Base-by-base conservation (phyloP, 202 grass and related monocot genomes). In the Zoysia matrella region DNA sequence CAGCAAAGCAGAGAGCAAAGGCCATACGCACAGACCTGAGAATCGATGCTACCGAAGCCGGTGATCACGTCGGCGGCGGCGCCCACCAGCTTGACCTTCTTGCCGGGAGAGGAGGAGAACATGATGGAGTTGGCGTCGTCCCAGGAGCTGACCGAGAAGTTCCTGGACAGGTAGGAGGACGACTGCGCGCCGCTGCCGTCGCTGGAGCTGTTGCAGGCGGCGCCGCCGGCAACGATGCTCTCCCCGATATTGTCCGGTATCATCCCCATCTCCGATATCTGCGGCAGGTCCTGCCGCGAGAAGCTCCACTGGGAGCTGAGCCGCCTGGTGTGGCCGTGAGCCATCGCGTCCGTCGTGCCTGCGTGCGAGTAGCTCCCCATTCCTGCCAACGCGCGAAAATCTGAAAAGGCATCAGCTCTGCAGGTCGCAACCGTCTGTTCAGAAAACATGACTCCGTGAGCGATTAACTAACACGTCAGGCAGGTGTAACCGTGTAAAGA, bases 281-380 rank as follows among this genome's bases (percentile, higher is more conserved):
- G 91, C 9, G 93, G 90, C 56, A 99, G 81, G 67, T 95, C 96
- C 73, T 86, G 92, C 79, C 93, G 89, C 4, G 91, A 99, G 80
- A 99, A 99, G 83, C 89, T 95, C 91, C 89, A 95, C 65, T 94
- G 96, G 30, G 91, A 82, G 65, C 89, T 93, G 22, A 90, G 69
- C 83, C 89, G 82, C 83, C 75, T 83, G 74, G 85, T 85, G 71
- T 87, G 86, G 69, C 75, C 84, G 71, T 85, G 86, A n/a, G 82
- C 83, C 63, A 90, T 73, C 7, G 69, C 68, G 8, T 86, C 85
- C 22, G 65, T 82, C 22, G 65, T 82, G 60, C 71, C 82, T 9
- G 83, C 73, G 30, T 91, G 92, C 30, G 90, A 62, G 90, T 98
- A 95, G 74, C 73, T 79, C 1, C 83, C 87, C 8, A 92, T 92